Base-by-base conservation (phyloP, 1,139 yeast species). In the Yamadazyma trypodendri region DNA sequence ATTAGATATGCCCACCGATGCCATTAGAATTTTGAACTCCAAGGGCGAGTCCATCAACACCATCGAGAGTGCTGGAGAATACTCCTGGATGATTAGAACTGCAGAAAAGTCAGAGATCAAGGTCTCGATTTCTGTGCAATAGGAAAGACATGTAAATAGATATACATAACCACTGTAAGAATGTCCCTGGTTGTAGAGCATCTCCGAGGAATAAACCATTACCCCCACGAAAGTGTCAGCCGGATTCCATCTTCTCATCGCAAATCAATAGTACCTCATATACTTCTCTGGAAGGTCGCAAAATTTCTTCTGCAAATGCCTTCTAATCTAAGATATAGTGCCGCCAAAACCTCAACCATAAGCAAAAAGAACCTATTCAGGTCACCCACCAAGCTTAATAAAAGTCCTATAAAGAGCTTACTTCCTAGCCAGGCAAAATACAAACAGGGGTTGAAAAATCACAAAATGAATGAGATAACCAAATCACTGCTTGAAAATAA, bases 341-440 rank as follows among this genome's bases (percentile, higher is more conserved):
- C 76, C 2, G 74, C 77, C 3, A 63, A 55, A 42, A 63, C 75
- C 28, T 68, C 75, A 0, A 52, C 56, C 16, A 60, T 69, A 12
- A 41, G 56, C 10, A 63, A 58, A 41, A 49, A 48, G 40, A 44
- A 45, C 21, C 35, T 43, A 37, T 41, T 47, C 35, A 45, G 44
- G 24, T 55, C 63, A 1, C 62, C 65, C 5, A 47, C 55, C 13
- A 58, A 56, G 46, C 53, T 55, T 36, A 49, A 38, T 8, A 31
- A 31, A 20, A 38, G 42, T 18, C 48, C 50, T 27, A 41, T 59
- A 12, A 61, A 58, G 44, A 52, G 48, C 24, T 39, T 54, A 8
- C 41, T 63, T 28, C 66, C 68, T 4, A 47, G 63, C 7, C 65
- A 59, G 34, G 39, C 48, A 14, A 53, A 52, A 30, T 60, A 58